phyloP scores from a whole-genome alignment of 164 flowering plant species.

The Saururus chinensis region DNA sequence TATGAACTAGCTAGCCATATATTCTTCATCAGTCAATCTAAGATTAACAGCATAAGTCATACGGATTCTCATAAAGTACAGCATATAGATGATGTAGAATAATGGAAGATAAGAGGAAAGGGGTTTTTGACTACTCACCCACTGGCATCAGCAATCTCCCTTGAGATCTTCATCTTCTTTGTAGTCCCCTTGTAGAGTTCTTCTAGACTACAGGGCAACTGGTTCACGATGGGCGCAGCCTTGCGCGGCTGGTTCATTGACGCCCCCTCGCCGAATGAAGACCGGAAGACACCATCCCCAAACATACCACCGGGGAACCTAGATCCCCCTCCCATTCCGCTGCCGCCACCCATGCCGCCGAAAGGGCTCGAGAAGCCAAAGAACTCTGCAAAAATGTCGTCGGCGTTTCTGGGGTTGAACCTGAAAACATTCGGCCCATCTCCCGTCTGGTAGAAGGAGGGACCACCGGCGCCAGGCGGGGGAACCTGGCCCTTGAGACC shows the following conservation, averaged over 20 bases:
- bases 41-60: too few species aligned
- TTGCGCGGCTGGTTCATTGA: slow-evolving; percentile 27
- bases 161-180: slow-evolving; percentile 59
- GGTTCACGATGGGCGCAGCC: slow-evolving; percentile 36
- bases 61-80: too few species aligned
- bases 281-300: slow-evolving; percentile 38
- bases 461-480: slow-evolving; percentile 37
- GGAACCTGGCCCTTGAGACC: slow-evolving; percentile 55
- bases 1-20: too few species aligned
- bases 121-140: slow-evolving; percentile 51
- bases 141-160: slow-evolving; percentile 43
- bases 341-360: slow-evolving; percentile 31
- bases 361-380: slow-evolving; percentile 48
- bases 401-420: slow-evolving; percentile 47
- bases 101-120: too few species aligned
- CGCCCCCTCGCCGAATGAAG: slow-evolving; percentile 27
- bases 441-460: slow-evolving; percentile 32
- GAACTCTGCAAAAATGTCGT: slow-evolving; percentile 51
- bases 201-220: slow-evolving; percentile 47
- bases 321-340: slow-evolving; percentile 21
- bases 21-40: too few species aligned
- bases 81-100: too few species aligned
- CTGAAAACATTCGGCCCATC: slow-evolving; percentile 36
- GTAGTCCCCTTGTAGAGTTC: slow-evolving; percentile 57
- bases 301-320: slow-evolving; percentile 31